Percentiles rank a stretch among this genome's conserved stretches.
These are phyloP conservation scores for Fusarium foetens DNA, from an alignment of 2,329 filamentous ascomycete species.

Conservation along the genomic window DNA sequence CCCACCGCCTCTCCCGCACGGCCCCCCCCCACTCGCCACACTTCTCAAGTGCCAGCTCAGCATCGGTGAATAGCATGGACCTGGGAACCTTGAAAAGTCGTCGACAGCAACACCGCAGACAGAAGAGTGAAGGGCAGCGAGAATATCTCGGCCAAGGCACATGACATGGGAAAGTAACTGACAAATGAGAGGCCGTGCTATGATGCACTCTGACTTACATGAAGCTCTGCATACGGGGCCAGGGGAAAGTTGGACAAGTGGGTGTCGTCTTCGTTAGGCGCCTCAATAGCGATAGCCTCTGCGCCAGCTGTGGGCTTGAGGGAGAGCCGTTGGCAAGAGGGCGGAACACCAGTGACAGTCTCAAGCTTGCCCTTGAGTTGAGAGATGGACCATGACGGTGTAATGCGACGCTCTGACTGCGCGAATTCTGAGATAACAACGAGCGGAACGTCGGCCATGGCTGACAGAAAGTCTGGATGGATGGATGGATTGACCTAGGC, in stretches of 20 bases:
- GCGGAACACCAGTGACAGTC: slow-evolving; percentile 90
- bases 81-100: slow-evolving; percentile 21
- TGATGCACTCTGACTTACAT: slow-evolving; percentile 69
- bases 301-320: slow-evolving; percentile 69
- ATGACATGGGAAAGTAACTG: background rate
- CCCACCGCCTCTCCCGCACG: slow-evolving; percentile 37
- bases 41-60: slow-evolving; percentile 26
- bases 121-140: slow-evolving; percentile 4
- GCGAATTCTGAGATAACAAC: slow-evolving; percentile 79
- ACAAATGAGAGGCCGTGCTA: slow-evolving; percentile 25
- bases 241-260: slow-evolving; percentile 73
- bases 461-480: slow-evolving; percentile 1
- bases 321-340: slow-evolving; percentile 78
- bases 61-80: slow-evolving; percentile 5
- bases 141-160: slow-evolving; percentile 14
- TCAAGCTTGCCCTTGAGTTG: slow-evolving; percentile 90
- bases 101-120: background rate
- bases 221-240: slow-evolving; percentile 79
- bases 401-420: slow-evolving; percentile 88
- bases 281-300: slow-evolving; percentile 72
- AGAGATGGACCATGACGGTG: slow-evolving; percentile 88
- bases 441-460: slow-evolving; percentile 79
- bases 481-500: slow-evolving; percentile 2
- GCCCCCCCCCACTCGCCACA: slow-evolving; percentile 26
- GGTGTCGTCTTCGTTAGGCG: slow-evolving; percentile 76